Percentiles rank a stretch among this genome's conserved stretches.
Conservation (phyloP, 176 grass and related monocot species). For the Urochloa ruziziensis region DNA sequence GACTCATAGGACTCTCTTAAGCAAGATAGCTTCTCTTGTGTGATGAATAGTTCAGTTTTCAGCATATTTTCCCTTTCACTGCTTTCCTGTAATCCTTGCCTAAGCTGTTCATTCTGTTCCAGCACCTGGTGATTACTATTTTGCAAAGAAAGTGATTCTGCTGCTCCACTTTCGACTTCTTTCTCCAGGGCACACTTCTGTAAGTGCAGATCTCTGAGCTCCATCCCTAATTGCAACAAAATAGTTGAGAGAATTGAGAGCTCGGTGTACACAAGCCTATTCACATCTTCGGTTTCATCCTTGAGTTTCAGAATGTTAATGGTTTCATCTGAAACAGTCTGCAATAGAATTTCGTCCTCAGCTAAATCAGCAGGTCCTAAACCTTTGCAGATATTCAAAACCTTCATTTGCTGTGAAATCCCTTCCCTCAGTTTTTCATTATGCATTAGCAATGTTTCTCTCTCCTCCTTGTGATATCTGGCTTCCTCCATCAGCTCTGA, state of each 20-base stretch:
- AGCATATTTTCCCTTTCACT: conserved; percentile 48
- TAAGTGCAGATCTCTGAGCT: conserved; percentile 58
- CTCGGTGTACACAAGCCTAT: conserved; percentile 56
- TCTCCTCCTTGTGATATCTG: conserved; percentile 43
- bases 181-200: conserved; percentile 58
- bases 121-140: conserved; percentile 40
- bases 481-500: conserved; percentile 61
- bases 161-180: conserved; percentile 44
- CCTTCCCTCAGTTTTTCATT: conserved; percentile 64
- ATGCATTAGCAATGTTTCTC: conserved; percentile 42
- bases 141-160: conserved; percentile 41
- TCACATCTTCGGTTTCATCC: conserved; percentile 60
- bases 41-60: conserved; percentile 49
- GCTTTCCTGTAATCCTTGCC: conserved; percentile 46
- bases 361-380: conserved; percentile 49
- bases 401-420: conserved; percentile 57
- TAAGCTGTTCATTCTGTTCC: conserved; percentile 50
- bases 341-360: conserved; percentile 59
- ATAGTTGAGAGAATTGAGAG: conserved; percentile 59
- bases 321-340: conserved; percentile 48
- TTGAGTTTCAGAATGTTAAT: conserved; percentile 54
- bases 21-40: conserved; percentile 47
- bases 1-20: conserved; percentile 33
- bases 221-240: conserved; percentile 63
- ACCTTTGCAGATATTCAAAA: conserved; percentile 55